phyloP scores from a whole-genome alignment of 2,329 filamentous ascomycete genomes.

The Davidsoniella eucalypti region DNA sequence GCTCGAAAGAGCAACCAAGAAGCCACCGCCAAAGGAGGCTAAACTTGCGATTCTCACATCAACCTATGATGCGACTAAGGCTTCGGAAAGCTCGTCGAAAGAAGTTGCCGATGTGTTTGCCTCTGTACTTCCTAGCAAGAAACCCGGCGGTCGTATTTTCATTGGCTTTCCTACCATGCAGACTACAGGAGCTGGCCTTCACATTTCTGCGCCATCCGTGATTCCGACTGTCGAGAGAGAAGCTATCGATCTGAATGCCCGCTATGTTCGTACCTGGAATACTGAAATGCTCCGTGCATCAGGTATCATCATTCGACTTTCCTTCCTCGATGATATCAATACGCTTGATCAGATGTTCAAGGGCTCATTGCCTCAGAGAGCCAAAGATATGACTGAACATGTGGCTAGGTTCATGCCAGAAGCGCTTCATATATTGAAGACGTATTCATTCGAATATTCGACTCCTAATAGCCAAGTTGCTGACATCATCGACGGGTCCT shows the following conservation, averaged over 20 bases:
- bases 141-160: constrained; percentile 70
- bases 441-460: constrained; percentile 78
- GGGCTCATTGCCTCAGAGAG: constrained; percentile 26
- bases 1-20: constrained; percentile 90
- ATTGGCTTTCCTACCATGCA: constrained; percentile 97
- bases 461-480: constrained; percentile 76
- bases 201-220: constrained; percentile 87
- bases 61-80: constrained; percentile 66
- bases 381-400: constrained; percentile 43
- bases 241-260: constrained; percentile 88
- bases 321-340: constrained; percentile 75
- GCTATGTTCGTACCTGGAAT: constrained; percentile 92
- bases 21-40: constrained; percentile 78
- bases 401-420: constrained; percentile 56
- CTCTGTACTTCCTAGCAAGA: constrained; percentile 76
- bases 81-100: constrained; percentile 39
- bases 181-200: constrained; percentile 83
- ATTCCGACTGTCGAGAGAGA: constrained; percentile 96
- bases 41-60: constrained; percentile 78
- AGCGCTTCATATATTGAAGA: constrained; percentile 67
- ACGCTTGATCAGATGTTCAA: constrained; percentile 49
- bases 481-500: constrained; percentile 80
- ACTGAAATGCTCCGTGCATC: constrained; percentile 80
- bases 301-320: constrained; percentile 76
- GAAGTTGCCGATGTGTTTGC: constrained; percentile 59